These are phyloP conservation scores for Tricholoma terreum DNA, from an alignment of 768 basidiomycete species.

Conservation along the genomic window DNA sequence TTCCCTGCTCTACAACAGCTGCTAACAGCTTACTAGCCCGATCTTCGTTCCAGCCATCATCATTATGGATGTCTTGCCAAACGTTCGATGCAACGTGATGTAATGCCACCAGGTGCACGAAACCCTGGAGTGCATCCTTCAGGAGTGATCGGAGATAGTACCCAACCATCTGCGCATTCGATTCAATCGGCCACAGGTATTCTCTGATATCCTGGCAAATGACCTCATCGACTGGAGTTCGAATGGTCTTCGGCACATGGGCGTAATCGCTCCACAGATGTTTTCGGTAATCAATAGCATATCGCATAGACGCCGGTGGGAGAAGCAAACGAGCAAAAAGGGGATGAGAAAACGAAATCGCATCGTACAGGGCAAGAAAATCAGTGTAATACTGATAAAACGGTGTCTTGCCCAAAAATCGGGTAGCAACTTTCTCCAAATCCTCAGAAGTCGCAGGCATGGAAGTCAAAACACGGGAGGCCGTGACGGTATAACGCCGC, in stretches of 20 bases:
- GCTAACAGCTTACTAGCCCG: slow-evolving; percentile 46
- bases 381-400: slow-evolving; percentile 96
- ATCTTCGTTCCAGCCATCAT: slow-evolving; percentile 26
- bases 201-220: slow-evolving; percentile 51
- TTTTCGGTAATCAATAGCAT: slow-evolving; percentile 79
- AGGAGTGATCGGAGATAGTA: slow-evolving; percentile 60
- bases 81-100: slow-evolving; percentile 78
- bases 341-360: slow-evolving; percentile 82
- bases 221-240: slow-evolving; percentile 48
- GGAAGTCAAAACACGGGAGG: slow-evolving; percentile 19
- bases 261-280: slow-evolving; percentile 80
- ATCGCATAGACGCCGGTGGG: slow-evolving; percentile 72
- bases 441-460: slow-evolving; percentile 17
- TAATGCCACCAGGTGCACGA: slow-evolving; percentile 64
- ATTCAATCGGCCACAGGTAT: slow-evolving; percentile 73
- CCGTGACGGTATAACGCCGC: slow-evolving; percentile 45
- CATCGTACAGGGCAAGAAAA: slow-evolving; percentile 85
- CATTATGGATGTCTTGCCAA: slow-evolving; percentile 60
- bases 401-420: slow-evolving; percentile 69
- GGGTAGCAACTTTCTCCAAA: slow-evolving; percentile 53
- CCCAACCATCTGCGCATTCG: slow-evolving; percentile 54
- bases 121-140: slow-evolving; percentile 45
- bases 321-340: slow-evolving; percentile 75
- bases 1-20: slow-evolving; percentile 50
- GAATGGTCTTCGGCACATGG: slow-evolving; percentile 61